A percentile compares a stretch with the other conserved stretches of the same genome.
Conservation (phyloP, 2,329 filamentous ascomycete genomes). For the Blastomyces emzantsi region DNA sequence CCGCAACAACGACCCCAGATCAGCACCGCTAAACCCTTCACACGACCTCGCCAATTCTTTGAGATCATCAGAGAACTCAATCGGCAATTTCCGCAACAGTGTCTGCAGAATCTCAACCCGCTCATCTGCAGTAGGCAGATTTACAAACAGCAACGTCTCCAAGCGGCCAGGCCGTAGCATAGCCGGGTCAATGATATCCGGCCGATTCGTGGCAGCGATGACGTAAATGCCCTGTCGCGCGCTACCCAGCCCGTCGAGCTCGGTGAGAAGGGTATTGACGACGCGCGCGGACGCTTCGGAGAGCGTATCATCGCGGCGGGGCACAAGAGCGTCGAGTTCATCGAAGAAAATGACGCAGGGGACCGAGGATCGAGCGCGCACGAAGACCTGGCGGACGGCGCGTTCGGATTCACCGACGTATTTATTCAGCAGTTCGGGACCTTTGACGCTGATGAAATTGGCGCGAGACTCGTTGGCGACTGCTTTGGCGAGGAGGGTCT, state of each 20-base stretch:
- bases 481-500: slow-evolving; percentile 91
- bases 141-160: slow-evolving; percentile 81
- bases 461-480: slow-evolving; percentile 92
- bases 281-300: slow-evolving; percentile 80
- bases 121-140: slow-evolving; percentile 68
- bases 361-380: slow-evolving; percentile 71
- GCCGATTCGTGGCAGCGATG: slow-evolving; percentile 88
- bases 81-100: slow-evolving; percentile 43
- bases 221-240: slow-evolving; percentile 81
- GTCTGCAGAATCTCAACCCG: slow-evolving; percentile 78
- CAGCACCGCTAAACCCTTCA: slow-evolving; percentile 65
- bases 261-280: slow-evolving; percentile 89
- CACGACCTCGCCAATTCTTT: slow-evolving; percentile 63
- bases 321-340: slow-evolving; percentile 87
- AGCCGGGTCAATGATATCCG: slow-evolving; percentile 92
- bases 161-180: slow-evolving; percentile 88
- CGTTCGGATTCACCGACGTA: slow-evolving; percentile 96
- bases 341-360: slow-evolving; percentile 98
- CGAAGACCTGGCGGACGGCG: slow-evolving; percentile 84
- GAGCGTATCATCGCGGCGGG: slow-evolving; percentile 65
- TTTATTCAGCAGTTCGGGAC: slow-evolving; percentile 92
- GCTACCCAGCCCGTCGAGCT: slow-evolving; percentile 72
- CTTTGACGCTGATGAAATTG: slow-evolving; percentile 97
- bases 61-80: slow-evolving; percentile 48
- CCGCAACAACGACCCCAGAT: slow-evolving; percentile 50